Evolutionary conservation across 177 flowering plant genomes (phyloP).

Genomic region (Tripterygium wilfordii): DNA sequence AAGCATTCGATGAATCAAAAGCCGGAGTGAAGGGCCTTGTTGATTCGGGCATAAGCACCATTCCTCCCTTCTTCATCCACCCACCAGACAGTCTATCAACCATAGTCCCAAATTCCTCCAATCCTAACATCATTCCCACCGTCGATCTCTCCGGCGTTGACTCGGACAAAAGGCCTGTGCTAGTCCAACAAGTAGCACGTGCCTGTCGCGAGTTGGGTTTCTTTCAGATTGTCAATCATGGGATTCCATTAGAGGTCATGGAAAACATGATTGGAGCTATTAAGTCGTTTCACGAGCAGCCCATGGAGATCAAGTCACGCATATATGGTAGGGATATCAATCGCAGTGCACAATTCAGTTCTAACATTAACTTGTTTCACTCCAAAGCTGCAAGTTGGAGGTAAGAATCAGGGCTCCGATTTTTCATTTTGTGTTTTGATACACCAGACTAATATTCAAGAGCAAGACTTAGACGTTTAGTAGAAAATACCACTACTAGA

Average conservation of each 20-base stretch:
- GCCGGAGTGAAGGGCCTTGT: conserved; percentile 70
- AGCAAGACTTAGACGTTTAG: too few relatives aligned
- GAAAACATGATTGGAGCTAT: conserved; percentile 22
- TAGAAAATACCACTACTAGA: too few relatives aligned
- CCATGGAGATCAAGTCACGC: conserved; percentile 25
- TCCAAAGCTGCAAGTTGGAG: conserved; percentile 74
- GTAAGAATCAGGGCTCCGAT: background rate
- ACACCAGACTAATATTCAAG: too few relatives aligned
- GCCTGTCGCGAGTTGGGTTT: conserved; percentile 51
- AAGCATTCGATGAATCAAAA: conserved; percentile 65
- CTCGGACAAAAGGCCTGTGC: too few relatives aligned
- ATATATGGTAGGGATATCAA: conserved; percentile 32
- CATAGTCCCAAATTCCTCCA: too few relatives aligned
- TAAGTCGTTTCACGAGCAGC: conserved; percentile 48
- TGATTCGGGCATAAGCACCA: too few relatives aligned
- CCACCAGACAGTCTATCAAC: conserved; percentile 33
- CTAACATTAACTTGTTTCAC: conserved; percentile 46
- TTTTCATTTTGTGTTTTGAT: background rate
- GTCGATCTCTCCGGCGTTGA: too few relatives aligned
- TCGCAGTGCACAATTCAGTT: conserved; percentile 26
- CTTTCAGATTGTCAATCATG: conserved; percentile 67
- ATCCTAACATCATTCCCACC: too few relatives aligned
- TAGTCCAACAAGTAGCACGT: conserved; percentile 31
- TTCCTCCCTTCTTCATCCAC: too few relatives aligned
- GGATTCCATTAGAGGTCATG: conserved; percentile 25